Evolutionary conservation across 768 basidiomycete species (phyloP), one percentile per base, ranked within the genome.

Genomic region (Boletus eberwhitei): DNA sequence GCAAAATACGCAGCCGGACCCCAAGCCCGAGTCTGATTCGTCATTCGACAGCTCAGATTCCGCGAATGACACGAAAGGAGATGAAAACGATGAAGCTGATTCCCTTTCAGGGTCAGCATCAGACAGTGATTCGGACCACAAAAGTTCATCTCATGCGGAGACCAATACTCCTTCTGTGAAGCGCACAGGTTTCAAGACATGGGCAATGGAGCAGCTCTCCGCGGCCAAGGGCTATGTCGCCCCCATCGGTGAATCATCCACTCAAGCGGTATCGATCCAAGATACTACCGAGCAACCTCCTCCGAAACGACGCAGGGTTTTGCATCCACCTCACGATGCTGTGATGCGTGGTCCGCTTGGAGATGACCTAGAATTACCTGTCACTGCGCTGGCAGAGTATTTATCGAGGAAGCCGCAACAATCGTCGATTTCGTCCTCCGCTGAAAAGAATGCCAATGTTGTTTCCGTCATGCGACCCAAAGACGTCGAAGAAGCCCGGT

Each of bases 1-100:
- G 36, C 61, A 59, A 53, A 59, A 71, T 29, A 60, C 62, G 52
- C 70, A 45, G 41, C 64, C 72, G 42, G 60, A 60, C 39, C 59
- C 57, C 36, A 71, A 64, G 14, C 70, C 67, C 34, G 73, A 76
- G 29, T 78, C 81, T 4, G 82, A 82, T n/a, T 78, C 77, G 3
- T 87, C 84, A 3, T 90, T 87, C 59, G 87, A 90, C 67, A 91
- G 86, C 64, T 91, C 88, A 9, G 86, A 90, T 68, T 88, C 87
- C 34, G 84, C 76, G n/a, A 77, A 84, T 59, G 87, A 88, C 58
- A 68, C 75, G 9, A 67, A 64, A 24, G 66, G 67, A 9, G 70
- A 68, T 12, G 67, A 64, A 32, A 47, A 50, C 24, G 60, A 59
- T 19, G 52, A 57, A 16, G 55, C 58, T 7, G 67, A 62, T 21